Evolutionary conservation across 176 grass and related monocot species (phyloP).

Genomic region (Aechmea fasciata): DNA sequence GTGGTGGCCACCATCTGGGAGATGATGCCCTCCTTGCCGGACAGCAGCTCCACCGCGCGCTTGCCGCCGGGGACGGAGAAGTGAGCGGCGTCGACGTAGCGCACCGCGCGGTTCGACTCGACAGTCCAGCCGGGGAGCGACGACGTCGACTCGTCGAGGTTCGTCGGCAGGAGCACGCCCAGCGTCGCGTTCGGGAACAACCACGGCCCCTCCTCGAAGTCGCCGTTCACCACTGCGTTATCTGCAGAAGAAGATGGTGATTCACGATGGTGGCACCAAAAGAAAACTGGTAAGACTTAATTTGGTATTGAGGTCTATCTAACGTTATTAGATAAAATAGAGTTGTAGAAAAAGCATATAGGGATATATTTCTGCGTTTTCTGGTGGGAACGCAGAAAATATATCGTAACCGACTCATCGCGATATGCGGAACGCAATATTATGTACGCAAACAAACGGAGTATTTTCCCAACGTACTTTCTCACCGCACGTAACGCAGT

Average conservation of each 20-base stretch:
- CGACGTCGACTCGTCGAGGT: slow-evolving; percentile 80
- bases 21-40: slow-evolving; percentile 94
- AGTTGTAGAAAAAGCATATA: too few species aligned
- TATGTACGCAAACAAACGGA: too few species aligned
- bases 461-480: too few species aligned
- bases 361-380: too few species aligned
- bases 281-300: too few species aligned
- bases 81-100: slow-evolving; percentile 67
- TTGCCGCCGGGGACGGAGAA: slow-evolving; percentile 83
- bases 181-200: slow-evolving; percentile 87
- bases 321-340: too few species aligned
- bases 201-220: slow-evolving; percentile 99
- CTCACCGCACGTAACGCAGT: too few species aligned
- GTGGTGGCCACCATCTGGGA: slow-evolving; percentile 95
- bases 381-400: too few species aligned
- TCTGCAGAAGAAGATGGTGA: slow-evolving; percentile 33
- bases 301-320: too few species aligned
- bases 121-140: slow-evolving; percentile 81
- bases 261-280: too few species aligned
- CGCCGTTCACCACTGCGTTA: slow-evolving; percentile 72
- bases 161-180: slow-evolving; percentile 86
- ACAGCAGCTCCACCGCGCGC: slow-evolving; percentile 88
- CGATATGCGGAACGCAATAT: too few species aligned
- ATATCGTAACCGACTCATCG: too few species aligned
- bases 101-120: slow-evolving; percentile 85